Conservation (phyloP, 148 eudicot species). For the Rhododendron mucronatum region DNA sequence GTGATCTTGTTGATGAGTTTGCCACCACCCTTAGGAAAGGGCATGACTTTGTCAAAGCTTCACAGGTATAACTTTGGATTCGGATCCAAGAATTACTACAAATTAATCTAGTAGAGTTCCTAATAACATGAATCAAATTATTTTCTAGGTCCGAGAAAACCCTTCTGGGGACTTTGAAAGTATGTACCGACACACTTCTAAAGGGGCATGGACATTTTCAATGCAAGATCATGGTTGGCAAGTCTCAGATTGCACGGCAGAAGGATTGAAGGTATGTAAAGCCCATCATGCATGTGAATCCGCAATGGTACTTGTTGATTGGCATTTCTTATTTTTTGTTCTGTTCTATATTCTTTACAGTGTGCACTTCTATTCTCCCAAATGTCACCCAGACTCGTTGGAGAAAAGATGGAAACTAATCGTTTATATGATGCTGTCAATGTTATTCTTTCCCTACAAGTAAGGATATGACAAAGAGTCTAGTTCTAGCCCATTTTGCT, state of each 20-base stretch:
- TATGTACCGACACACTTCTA: slow-evolving; percentile 51
- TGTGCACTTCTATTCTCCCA: slow-evolving; percentile 40
- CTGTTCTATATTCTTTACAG: slow-evolving; percentile 8
- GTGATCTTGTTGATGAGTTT: slow-evolving; percentile 33
- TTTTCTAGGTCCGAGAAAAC: slow-evolving; percentile 40
- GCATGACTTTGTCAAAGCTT: slow-evolving; percentile 45
- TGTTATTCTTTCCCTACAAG: slow-evolving; percentile 63
- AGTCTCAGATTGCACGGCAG: slow-evolving; percentile 70
- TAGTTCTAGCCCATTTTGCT: not conserved
- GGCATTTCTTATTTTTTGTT: not conserved
- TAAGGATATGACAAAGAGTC: not conserved
- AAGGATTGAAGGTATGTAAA: slow-evolving; percentile 52
- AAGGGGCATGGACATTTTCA: slow-evolving; percentile 72
- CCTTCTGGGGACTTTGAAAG: slow-evolving; percentile 42
- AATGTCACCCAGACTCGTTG: slow-evolving; percentile 43
- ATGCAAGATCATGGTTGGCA: slow-evolving; percentile 76
- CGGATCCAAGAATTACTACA: not conserved
- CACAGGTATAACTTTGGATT: slow-evolving; percentile 31
- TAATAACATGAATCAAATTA: not conserved
- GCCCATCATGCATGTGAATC: not conserved
- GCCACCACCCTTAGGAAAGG: slow-evolving; percentile 40
- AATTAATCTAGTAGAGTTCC: not conserved
- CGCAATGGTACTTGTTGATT: too few relatives aligned
- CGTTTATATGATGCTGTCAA: slow-evolving; percentile 55
- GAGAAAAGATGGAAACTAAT: slow-evolving; percentile 36